Percentiles rank a stretch among this genome's conserved stretches.
These are phyloP conservation scores for Aspergillus terreus DNA, from an alignment of 2,329 filamentous ascomycete species.

Conservation along the genomic window DNA sequence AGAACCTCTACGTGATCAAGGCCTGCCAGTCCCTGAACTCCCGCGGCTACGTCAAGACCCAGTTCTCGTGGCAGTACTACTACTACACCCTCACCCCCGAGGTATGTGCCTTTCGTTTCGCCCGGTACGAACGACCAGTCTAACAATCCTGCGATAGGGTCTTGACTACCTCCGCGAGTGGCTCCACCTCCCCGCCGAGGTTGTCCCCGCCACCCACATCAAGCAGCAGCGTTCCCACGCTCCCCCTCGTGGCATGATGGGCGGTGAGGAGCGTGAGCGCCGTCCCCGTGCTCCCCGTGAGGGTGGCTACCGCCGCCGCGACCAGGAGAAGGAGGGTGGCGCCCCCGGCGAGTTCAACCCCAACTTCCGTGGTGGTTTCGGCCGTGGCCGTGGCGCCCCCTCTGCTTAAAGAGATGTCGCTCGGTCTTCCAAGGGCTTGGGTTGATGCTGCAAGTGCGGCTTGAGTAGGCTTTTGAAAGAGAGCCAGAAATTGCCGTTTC, in stretches of 20 bases:
- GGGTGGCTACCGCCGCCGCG: conserved; percentile 88
- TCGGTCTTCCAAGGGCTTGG: conserved; percentile 30
- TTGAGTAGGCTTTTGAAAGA: conserved; percentile 24
- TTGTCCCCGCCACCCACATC: conserved; percentile 99
- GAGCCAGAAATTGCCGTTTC: conserved; percentile 23
- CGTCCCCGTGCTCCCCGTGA: conserved; percentile 76
- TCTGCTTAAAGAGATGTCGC: conserved; percentile 44
- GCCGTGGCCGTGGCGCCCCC: conserved; percentile 79
- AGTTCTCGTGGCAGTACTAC: conserved; percentile 99
- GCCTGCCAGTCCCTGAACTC: conserved; percentile 97
- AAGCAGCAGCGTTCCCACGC: conserved; percentile 99
- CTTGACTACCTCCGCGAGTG: conserved; percentile 99
- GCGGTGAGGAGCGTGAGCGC: conserved; percentile 75
- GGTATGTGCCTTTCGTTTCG: conserved; percentile 19
- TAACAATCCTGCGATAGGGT: conserved; percentile 50
- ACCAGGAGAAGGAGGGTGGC: conserved; percentile 87
- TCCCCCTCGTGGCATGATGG: conserved; percentile 97
- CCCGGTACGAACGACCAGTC: neutral
- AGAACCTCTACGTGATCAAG: conserved; percentile 99
- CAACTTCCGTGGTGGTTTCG: conserved; percentile 87
- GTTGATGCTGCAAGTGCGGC: conserved; percentile 26
- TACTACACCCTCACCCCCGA: conserved; percentile 99
- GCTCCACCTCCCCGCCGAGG: conserved; percentile 99
- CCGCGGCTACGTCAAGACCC: conserved; percentile 98
- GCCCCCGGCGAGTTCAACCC: conserved; percentile 89